Conservation (phyloP, 345 rosid genomes). For the Aquilaria yunnanensis region DNA sequence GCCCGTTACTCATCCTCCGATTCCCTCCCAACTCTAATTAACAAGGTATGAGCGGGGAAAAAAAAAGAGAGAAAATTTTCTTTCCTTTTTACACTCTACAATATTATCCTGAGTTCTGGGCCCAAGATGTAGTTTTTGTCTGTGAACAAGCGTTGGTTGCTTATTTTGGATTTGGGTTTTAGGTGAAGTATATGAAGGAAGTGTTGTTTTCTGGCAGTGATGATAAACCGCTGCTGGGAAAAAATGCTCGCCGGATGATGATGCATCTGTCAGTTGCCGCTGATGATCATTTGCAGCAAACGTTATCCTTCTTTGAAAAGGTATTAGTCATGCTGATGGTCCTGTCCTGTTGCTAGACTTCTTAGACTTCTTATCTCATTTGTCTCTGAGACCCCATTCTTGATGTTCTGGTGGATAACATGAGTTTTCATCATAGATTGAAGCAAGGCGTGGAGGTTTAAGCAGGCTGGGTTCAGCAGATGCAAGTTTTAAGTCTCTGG, state of each 20-base stretch:
- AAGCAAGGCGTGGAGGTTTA: conserved; percentile 93
- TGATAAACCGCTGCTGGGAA: conserved; percentile 35
- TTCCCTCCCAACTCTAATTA: conserved; percentile 47
- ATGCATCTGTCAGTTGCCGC: conserved; percentile 57
- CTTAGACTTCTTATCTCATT: background rate
- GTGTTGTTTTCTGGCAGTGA: conserved; percentile 70
- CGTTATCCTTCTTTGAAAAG: conserved; percentile 91
- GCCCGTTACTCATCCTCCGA: conserved; percentile 62
- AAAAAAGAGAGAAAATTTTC: too few relatives aligned
- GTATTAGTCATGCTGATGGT: conserved; percentile 18
- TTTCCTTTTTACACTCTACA: too few relatives aligned
- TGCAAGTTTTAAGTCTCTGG: conserved; percentile 47
- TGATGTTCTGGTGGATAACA: conserved; percentile 12
- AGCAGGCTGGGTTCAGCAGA: conserved; percentile 53
- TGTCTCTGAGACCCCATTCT: background rate
- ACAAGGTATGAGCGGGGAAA: conserved; percentile 32
- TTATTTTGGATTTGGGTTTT: conserved; percentile 51
- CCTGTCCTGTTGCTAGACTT: conserved; percentile 3
- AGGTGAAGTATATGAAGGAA: conserved; percentile 85
- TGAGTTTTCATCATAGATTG: conserved; percentile 43
- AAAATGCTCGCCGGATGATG: conserved; percentile 73
- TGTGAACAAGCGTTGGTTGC: conserved; percentile 10
- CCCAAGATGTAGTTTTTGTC: too few relatives aligned
- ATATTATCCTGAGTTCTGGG: too few relatives aligned
- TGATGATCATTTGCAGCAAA: conserved; percentile 83